Base-by-base conservation (phyloP, 2,329 filamentous ascomycete species). In the Arthroderma uncinatum region DNA sequence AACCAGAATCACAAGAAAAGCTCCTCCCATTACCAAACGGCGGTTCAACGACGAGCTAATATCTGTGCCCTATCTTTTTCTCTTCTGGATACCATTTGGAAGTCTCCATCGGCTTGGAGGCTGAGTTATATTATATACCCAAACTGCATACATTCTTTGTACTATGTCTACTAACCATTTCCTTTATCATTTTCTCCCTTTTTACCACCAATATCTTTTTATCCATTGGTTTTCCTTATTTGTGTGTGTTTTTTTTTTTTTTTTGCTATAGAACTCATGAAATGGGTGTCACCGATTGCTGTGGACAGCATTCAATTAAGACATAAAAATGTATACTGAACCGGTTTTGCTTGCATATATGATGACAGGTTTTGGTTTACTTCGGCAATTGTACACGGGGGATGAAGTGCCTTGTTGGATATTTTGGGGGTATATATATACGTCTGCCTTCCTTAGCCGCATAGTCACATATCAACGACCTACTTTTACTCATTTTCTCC, bases 1-100 rank as follows among this genome's bases (percentile, higher is more conserved):
- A 62, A 21, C 55, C 58, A n/a, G 55, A 48, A 23, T 14, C 57
- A 7, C 55, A 55, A 36, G 61, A 63, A 33, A 63, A 63, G 47
- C 37, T 54, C 12, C 44, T 39, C 34, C 57, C 60, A 16, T n/a
- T 50, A 16, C 47, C 47, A 16, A 50, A 50, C 6, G 47, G 47
- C n/a, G 28, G 28, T 19, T 50, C 47, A 9, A 25, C 25, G 25
- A 50, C 25, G 25, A 50, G 25, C 25, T 50, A 10, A 50, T 33
- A 16, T 19, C 28, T 25, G n/a, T 9, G 25, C 7, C n/a, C n/a
- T 10, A 14, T 34, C 2, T 14, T 50, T 50, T 50, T 8, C 25
- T 33, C 28, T 28, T 48, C 23, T 33, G 33, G n/a, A 16, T 50
- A 33, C 28, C 28, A 14, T 14, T 16, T 33, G 28, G 25, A 16